Base-by-base conservation (phyloP, 2,329 filamentous ascomycete genomes). In the Botrytis pseudocinerea region DNA sequence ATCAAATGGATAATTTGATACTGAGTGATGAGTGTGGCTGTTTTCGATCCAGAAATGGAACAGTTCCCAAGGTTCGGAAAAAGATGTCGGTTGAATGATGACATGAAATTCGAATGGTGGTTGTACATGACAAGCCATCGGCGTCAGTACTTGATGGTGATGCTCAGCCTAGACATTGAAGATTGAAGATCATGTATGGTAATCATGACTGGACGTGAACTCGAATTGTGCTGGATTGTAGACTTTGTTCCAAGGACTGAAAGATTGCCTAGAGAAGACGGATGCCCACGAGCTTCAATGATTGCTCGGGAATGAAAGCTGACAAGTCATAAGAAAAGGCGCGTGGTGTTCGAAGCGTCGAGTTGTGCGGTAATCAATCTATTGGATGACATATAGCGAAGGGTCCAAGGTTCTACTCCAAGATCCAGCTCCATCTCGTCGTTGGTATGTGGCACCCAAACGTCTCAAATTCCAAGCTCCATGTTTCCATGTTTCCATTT, bases 261-360 rank as follows among this genome's bases (percentile, higher is more conserved):
- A 22, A 20, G 32, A 42, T 42, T 68, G 22, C 16, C 16, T 57
- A 54, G 35, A 25, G 42, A 28, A 38, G 10, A 38, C 14, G 22
- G 44, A 40, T 42, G 32, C 48, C 38, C 69, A 71, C 69, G 60
- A 42, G 60, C 59, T 65, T 65, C 18, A 35, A 71, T 65, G 69
- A 71, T 71, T 65, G 69, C 44, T 35, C 32, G 20, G 60, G 69
- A 71, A 71, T 44, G 60, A 71, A 71, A 71, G 59, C 46, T 51
- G 69, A 71, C 69, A 54, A 65, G 69, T 71, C 69, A 71, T 71
- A 71, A 65, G 69, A 65, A 40, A n/a, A 71, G 42, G 69, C 60
- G 69, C 44, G 69, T 71, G 69, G 59, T 54, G 44, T 57, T 57
- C 25, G 14, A 48, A 51, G 32, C 12, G 32, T 66, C 22, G 38